Evolutionary conservation across 202 grass and related monocot species (phyloP).

Genomic region (Schoenoplectus tabernaemontani): DNA sequence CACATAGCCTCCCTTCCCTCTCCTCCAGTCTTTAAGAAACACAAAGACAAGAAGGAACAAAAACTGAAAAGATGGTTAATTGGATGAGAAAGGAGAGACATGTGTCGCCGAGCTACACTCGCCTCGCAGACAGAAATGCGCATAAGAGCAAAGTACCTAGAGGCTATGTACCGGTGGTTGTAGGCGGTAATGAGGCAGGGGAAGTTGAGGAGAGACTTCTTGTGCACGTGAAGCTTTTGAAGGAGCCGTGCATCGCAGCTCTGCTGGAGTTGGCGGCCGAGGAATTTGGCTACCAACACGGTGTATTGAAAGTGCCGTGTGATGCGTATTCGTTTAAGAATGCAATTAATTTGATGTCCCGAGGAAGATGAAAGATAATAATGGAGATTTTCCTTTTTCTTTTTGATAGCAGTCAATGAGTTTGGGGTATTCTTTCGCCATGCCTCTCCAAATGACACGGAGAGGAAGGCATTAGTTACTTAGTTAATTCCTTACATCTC

Average conservation of each 20-base stretch:
- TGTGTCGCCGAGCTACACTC: neutral
- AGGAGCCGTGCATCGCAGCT: conserved; percentile 31
- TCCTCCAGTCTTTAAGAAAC: neutral
- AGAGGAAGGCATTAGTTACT: too few relatives aligned
- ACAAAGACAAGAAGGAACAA: neutral
- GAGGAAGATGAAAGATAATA: neutral
- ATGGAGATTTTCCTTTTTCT: neutral
- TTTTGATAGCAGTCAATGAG: too few relatives aligned
- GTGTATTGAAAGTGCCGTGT: conserved; percentile 51
- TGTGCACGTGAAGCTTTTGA: conserved; percentile 46
- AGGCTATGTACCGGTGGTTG: conserved; percentile 61
- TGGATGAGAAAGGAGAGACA: conserved; percentile 22
- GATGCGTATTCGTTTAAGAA: conserved; percentile 33
- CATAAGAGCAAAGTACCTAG: conserved; percentile 28
- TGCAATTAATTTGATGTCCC: conserved; percentile 19
- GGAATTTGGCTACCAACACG: conserved; percentile 45
- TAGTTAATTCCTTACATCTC: too few relatives aligned
- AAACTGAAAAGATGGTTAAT: neutral
- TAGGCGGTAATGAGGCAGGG: neutral
- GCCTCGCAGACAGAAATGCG: neutral
- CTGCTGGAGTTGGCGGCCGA: conserved; percentile 51
- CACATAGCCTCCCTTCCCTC: neutral
- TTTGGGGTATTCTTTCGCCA: neutral
- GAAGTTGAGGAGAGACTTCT: conserved; percentile 32
- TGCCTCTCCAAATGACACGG: too few relatives aligned